phyloP scores from a whole-genome alignment of 108 stramenopile genomes.

The Fragilaria crotonensis region DNA sequence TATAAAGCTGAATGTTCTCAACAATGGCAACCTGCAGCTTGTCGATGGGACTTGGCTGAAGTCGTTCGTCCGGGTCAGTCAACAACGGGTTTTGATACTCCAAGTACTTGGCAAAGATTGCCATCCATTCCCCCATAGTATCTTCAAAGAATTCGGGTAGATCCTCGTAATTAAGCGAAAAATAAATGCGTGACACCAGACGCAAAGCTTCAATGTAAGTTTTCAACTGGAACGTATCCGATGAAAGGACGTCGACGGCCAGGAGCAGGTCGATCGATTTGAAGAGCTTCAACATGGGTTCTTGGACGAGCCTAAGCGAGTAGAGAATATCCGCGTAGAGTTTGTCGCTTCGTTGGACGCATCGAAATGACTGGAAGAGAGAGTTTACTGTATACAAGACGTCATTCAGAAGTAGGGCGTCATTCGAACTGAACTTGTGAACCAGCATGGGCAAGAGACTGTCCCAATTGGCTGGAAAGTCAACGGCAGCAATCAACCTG shows the following conservation, averaged over 20 bases:
- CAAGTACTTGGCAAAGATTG: conserved; percentile 80
- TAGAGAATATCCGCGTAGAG: conserved; percentile 82
- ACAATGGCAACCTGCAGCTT: conserved; percentile 88
- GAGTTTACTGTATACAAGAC: conserved; percentile 92
- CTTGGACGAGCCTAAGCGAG: conserved; percentile 70
- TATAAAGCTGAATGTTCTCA: conserved; percentile 90
- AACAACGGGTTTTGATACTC: conserved; percentile 77
- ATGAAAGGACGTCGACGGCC: conserved; percentile 37
- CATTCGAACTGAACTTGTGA: conserved; percentile 49
- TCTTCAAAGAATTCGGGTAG: conserved; percentile 98
- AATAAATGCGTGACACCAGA: conserved; percentile 86
- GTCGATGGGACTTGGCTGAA: conserved; percentile 78
- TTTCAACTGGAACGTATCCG: conserved; percentile 35
- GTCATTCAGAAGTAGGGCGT: conserved; percentile 77
- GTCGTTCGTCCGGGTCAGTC: conserved; percentile 77
- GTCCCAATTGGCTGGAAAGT: conserved; percentile 93
- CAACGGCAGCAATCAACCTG: conserved; percentile 84
- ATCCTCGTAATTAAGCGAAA: conserved; percentile 95
- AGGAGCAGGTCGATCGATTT: conserved; percentile 24
- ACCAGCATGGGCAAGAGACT: conserved; percentile 89
- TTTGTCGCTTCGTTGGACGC: conserved; percentile 79
- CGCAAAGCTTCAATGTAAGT: conserved; percentile 72
- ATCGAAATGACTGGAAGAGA: conserved; percentile 91
- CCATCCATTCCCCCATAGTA: conserved; percentile 92
- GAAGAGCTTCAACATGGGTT: conserved; percentile 75